Base-by-base conservation (phyloP, 352 stramenopile genomes). In the Phytophthora vignae region DNA sequence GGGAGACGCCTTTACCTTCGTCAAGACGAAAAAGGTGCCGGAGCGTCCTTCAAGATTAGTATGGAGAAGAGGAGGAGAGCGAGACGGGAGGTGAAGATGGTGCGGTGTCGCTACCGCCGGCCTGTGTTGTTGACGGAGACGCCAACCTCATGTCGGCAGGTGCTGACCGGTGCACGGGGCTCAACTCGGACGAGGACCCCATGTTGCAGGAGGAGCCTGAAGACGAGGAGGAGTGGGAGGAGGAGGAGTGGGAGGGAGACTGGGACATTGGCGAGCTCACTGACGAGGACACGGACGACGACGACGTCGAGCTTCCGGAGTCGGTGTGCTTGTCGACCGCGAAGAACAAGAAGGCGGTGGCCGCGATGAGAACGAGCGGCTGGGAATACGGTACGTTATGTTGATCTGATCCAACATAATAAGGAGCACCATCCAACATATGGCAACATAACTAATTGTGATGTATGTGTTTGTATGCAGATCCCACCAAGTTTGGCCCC, bases 161-260 rank as follows among this genome's bases (percentile, higher is more conserved):
- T 5, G 49, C 59, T 1, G 29, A 49, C 0, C 0, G 12, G 27
- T 64, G 57, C 33, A 50, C 27, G 15, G 27, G 36, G 10, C 29
- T 65, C 4, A 58, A 65, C 15, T 65, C 59, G 5, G 48, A 65
- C 15, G 46, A 65, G 31, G 59, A 58, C 19, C 33, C 29, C 4
- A 7, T 21, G 7, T 29, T 55, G 21, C 10, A 55, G 14, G 55
- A 53, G 25, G 19, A 22, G 21, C n/a, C 6, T 12, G 40, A 48
- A 44, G 56, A 63, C 22, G 40, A 63, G 22, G 56, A 4, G 29
- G 54, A 49, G 10, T n/a, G 22, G n/a, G 31, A 33, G 15, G 49
- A 46, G 12, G 4, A 29, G 2, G 60, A 66, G 17, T 58, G 33
- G 48, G 49, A 66, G 14, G 44, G 27, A 27, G 44, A 27, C 15